Conservation (phyloP, 768 basidiomycete species). For the Imleria badia region DNA sequence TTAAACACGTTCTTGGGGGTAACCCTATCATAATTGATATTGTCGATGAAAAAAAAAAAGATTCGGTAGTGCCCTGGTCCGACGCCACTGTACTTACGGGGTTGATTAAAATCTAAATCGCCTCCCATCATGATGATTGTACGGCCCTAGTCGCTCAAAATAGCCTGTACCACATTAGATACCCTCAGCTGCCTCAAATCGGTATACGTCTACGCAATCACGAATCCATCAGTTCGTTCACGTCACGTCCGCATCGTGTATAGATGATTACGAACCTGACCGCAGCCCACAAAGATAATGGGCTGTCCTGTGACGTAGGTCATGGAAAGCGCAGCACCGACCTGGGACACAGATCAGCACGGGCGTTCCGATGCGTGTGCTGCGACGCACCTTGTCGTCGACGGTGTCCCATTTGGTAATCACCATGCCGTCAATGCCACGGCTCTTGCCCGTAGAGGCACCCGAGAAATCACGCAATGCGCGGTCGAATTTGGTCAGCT, state of each 20-base stretch:
- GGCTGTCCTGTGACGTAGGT: constrained; percentile 99
- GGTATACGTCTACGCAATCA: constrained; percentile 79
- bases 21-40: too few species aligned
- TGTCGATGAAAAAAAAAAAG: too few species aligned
- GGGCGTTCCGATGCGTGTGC: not conserved
- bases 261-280: constrained; percentile 64
- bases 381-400: constrained; percentile 77
- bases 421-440: constrained; percentile 98
- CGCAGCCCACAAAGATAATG: constrained; percentile 97
- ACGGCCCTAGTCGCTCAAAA: constrained; percentile 65
- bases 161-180: constrained; percentile 89
- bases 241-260: not conserved
- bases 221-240: constrained; percentile 7
- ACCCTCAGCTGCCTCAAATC: constrained; percentile 91
- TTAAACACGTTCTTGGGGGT: too few species aligned
- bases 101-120: too few species aligned
- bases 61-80: too few species aligned
- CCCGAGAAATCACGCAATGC: constrained; percentile 90
- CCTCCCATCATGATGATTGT: not conserved
- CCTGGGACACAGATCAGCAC: constrained; percentile 45
- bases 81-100: too few species aligned
- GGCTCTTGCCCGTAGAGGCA: constrained; percentile 60
- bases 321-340: constrained; percentile 98
- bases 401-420: constrained; percentile 99
- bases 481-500: constrained; percentile 94